phyloP scores from a whole-genome alignment of 2,329 filamentous ascomycete species.

The Cladosporium sp. region DNA sequence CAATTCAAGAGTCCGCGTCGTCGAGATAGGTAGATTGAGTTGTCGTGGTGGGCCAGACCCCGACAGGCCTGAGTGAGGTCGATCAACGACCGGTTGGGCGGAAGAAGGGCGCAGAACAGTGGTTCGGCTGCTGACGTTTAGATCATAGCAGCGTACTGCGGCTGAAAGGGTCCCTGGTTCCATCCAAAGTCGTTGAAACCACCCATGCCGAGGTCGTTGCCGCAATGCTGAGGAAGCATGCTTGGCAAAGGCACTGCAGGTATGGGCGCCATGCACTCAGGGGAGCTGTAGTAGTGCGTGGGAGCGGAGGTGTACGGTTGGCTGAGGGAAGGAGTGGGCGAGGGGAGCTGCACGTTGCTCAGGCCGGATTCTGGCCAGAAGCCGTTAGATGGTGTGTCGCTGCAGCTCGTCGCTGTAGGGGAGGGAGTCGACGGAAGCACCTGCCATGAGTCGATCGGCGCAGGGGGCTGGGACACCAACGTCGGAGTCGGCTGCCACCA shows the following conservation, averaged over 20 bases:
- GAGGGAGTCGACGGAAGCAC: conserved; percentile 84
- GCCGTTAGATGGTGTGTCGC: conserved; percentile 62
- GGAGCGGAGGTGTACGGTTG: conserved; percentile 58
- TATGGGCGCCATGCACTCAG: conserved; percentile 66
- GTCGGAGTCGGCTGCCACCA: conserved; percentile 62
- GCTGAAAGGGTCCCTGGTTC: conserved; percentile 78
- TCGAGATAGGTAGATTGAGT: conserved; percentile 16
- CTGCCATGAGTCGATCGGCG: conserved; percentile 80
- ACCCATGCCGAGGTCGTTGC: conserved; percentile 55
- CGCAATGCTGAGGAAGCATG: conserved; percentile 77
- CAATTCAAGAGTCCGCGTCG: conserved; percentile 27
- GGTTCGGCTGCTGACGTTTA: conserved; percentile 33
- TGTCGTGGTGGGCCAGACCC: conserved; percentile 39
- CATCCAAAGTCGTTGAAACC: conserved; percentile 77
- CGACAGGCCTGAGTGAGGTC: conserved; percentile 25
- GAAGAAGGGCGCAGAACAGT: conserved; percentile 3
- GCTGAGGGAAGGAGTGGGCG: conserved; percentile 73
- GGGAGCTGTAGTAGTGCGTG: conserved; percentile 68
- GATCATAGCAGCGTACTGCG: conserved; percentile 68
- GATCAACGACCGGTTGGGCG: conserved; percentile 19
- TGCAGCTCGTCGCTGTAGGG: conserved; percentile 59
- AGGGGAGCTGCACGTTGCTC: conserved; percentile 64
- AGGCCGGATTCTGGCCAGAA: conserved; percentile 77
- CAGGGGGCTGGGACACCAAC: conserved; percentile 58
- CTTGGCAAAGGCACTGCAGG: conserved; percentile 76